Evolutionary conservation across 441 rosid genomes (phyloP), one percentile per base, ranked within the genome.

Genomic region (Croton laevigatus): DNA sequence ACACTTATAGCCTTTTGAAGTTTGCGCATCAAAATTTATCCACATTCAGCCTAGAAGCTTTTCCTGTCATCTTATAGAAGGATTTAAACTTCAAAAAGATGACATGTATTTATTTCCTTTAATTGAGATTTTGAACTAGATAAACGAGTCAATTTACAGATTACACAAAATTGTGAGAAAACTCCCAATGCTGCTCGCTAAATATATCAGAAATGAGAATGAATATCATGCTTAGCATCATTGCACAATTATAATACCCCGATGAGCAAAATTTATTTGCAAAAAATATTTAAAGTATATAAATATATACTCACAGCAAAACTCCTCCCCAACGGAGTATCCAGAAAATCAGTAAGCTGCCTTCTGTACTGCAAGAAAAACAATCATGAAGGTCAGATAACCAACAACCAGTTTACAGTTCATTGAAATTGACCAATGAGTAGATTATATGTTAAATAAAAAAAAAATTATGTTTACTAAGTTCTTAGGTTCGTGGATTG

Each of bases 321-420:
- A 76, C 91, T 81, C 79, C 84, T 88, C 73, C 97, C 98, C 0
- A 91, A 45, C 1, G 98, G 97, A 20, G 96, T 87, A 65, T 83
- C 77, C 71, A 88, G 75, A 72, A 89, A 88, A 60, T 86, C 88
- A 85, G 57, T 87, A 48, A 94, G 76, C 69, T 86, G 89, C 87
- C 82, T 91, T 82, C 97, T 90, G 86, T 91, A 91, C 97, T 91
- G 97, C 82, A 85, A 83, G 17, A 22, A 48, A 19, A 64, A 69
- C 36, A 52, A 59, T 20, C 54, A 36, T 34, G 36, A 54, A n/a
- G 48, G 11, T 23, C 44, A 58, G 23, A 34, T 34, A 38, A 48
- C 60, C 37, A 65, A 53, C 13, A 22, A 46, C 12, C 51, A 46
- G 16, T 16, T 46, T 12, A 12, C 51, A 11, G 51, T 16, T 27